Conservation (phyloP, 495 filamentous ascomycete genomes). For the Neurospora pannonica region DNA sequence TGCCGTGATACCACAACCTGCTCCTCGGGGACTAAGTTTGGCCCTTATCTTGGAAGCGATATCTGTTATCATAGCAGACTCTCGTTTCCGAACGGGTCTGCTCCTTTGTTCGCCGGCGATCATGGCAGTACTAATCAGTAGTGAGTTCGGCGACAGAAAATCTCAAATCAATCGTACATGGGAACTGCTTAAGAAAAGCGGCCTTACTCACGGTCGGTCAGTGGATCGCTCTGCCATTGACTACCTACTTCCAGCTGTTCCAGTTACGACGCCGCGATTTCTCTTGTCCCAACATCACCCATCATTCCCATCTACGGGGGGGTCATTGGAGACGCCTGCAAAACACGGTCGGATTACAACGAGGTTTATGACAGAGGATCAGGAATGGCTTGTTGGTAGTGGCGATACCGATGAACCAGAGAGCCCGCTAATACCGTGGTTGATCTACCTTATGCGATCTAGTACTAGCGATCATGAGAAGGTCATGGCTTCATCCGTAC, state of each 20-base stretch:
- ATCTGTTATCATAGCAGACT: slow-evolving; percentile 67
- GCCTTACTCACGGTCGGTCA: slow-evolving; percentile 9
- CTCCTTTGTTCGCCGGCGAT: slow-evolving; percentile 73
- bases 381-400: slow-evolving; percentile 12
- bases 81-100: slow-evolving; percentile 64
- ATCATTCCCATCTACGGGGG: slow-evolving; percentile 49
- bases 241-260: slow-evolving; percentile 45
- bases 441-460: slow-evolving; percentile 60
- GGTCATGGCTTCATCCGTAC: slow-evolving; percentile 68
- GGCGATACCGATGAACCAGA: slow-evolving; percentile 54
- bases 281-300: slow-evolving; percentile 19
- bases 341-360: slow-evolving; percentile 10
- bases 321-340: slow-evolving; percentile 25
- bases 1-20: slow-evolving; percentile 42
- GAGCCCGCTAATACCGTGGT: slow-evolving; percentile 72
- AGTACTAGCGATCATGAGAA: slow-evolving; percentile 49
- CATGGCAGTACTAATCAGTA: slow-evolving; percentile 55
- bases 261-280: slow-evolving; percentile 12
- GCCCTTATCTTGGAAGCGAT: slow-evolving; percentile 72
- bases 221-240: slow-evolving; percentile 45
- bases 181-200: slow-evolving; percentile 26
- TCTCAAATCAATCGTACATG: slow-evolving; percentile 14
- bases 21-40: slow-evolving; percentile 50
- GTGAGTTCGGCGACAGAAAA: slow-evolving; percentile 19
- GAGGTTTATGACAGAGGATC: neutral